Base-by-base conservation (phyloP, 1,139 yeast species). In the Hemisphaericaspora xylofermentans region DNA sequence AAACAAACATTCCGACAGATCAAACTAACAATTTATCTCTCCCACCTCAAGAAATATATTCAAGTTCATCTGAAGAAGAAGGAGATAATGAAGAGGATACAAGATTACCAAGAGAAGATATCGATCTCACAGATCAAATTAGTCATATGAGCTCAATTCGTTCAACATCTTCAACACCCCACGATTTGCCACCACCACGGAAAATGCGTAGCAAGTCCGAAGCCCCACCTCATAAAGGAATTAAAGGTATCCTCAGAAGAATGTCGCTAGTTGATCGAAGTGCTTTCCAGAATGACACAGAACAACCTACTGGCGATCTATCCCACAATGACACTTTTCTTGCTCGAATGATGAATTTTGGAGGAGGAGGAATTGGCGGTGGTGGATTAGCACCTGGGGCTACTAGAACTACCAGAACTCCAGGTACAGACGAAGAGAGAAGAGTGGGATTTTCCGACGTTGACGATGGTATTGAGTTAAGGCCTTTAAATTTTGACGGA, bases 351-450 rank as follows among this genome's bases (percentile, higher is more conserved):
- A 50, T 70, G 36, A 53, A 51, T 26, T 51, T 60, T 39, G 55
- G 60, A 8, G 56, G 54, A 16, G 49, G 50, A 12, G 56, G 56
- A 3, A 43, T 67, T 22, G 53, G 71, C 35, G 74, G 74, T 2
- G 76, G 76, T 10, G 78, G 76, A 0, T 49, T 71, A 46, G 64
- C 59, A 0, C 76, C 77, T 0, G 77, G 76, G 0, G 77, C 73
- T 2, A 44, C 66, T 1, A 50, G 51, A 16, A 33, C 36, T 6
- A 49, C 58, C 4, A 43, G 55, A 16, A 67, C 58, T 17, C 28
- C 7, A 17, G 50, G 47, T 14, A 56, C 54, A 49, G 50, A 57
- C 46, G 47, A 49, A 50, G 41, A 61, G 56, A n/a, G 34, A 44
- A 31, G 44, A 41, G 38, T 53, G 42, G 43, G 57, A 38, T 41